Evolutionary conservation across 2,329 filamentous ascomycete genomes (phyloP), one percentile per base, ranked within the genome.

Genomic region (Pestalotiopsis sp.): DNA sequence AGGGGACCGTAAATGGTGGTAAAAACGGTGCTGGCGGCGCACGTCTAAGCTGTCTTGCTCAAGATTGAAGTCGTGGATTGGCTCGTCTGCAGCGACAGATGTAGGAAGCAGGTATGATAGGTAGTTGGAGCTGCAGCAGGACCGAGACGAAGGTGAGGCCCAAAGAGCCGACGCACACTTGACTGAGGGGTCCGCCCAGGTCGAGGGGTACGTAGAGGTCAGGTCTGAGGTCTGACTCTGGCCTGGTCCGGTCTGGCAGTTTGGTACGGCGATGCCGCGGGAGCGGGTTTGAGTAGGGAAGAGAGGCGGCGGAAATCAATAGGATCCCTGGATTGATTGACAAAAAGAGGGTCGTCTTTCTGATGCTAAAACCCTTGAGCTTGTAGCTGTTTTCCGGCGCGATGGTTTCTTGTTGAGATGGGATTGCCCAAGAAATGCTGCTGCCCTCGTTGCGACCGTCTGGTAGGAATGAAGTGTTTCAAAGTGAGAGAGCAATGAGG

Each of bases 281-380:
- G 23, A 60, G 9, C 7, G 17, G 31, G 25, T 20, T 27, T 60
- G 31, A 36, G 31, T 27, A 60, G 62, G 27, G 62, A 3, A 64
- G 17, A 64, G 38, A 52, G 62, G 49, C 39, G 62, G 62, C 39
- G 62, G 62, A 64, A 64, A 41, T 39, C 23, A 36, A 36, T 27
- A 23, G 38, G 39, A 14, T 49, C 62, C 39, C 39, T 45, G 36
- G 7, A n/a, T 23, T n/a, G 39, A 63, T 36, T 36, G 17, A 23
- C 27, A 39, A 64, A 64, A 64, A 52, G 62, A 64, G 62, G 62
- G 62, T 64, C 62, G 38, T 36, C 25, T 9, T 27, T 36, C 59
- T 39, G 62, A 64, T 64, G 38, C 27, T 41, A 63, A 39, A 62
- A 63, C 27, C 31, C 27, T 63, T 38, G 60, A 36, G 60, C 38